Base-by-base conservation (phyloP, 2,329 filamentous ascomycete genomes). In the Curvularia lunata region DNA sequence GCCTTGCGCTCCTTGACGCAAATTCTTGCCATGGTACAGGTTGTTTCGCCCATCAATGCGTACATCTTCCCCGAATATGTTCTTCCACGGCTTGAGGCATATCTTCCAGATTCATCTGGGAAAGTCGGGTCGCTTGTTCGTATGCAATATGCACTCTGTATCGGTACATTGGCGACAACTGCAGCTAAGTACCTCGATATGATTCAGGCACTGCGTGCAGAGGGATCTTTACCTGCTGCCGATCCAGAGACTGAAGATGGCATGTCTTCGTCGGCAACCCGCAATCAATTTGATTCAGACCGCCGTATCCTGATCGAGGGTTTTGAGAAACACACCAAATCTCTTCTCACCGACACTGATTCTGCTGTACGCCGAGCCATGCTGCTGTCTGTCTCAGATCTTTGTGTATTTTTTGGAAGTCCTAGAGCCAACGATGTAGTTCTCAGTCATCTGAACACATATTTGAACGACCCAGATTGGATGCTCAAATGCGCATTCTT, bases 401-500 rank as follows among this genome's bases (percentile, higher is more conserved):
- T 99, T 1, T 99, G 95, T 73, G 87, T 97, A 65, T 98, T 99
- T 77, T 98, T 99, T 66, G 92, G 92, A 3, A 93, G 91, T 59
- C 85, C 88, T n/a, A 90, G 92, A 70, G 90, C 94, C 1, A 97
- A 96, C 74, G 95, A 99, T 72, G 91, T 99, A n/a, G 88, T 99
- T 16, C 81, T 99, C 21, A 96, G 92, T 30, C 95, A 99, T 78
- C 82, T 99, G 27, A 98, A 98, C 72, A 99, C 95, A 0, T 99
- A 99, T 69, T 80, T 99, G 8, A 99, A 99, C 66, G 95, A 98
- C 69, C 87, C 90, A 41, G 93, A 99, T 74, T 99, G 95, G 95
- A 92, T 92, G 75, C 80, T 99, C 30, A 97, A 97, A 75, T 97
- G 92, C 69, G 92, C 94, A 2, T 98, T 98, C 73, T 97, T 99